Evolutionary conservation across 2,329 filamentous ascomycete species (phyloP), one percentile per base, ranked within the genome.

Genomic region (Ophiocordyceps camponoti-rufipedis): DNA sequence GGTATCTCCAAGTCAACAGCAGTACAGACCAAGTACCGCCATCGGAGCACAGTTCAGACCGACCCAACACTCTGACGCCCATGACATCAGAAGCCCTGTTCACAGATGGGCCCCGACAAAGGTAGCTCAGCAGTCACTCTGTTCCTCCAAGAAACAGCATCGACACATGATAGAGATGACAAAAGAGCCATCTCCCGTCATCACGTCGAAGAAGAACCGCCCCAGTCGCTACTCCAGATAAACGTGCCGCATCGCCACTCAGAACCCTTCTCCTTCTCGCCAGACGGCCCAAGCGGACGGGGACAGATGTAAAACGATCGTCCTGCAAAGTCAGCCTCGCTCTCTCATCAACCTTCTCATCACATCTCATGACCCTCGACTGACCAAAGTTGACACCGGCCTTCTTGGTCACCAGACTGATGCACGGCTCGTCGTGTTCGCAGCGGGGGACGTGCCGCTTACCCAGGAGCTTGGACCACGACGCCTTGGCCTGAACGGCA

Each of bases 221-320:
- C 71, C 74, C 74, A 77, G 50, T 77, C 73, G 45, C 72, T 75
- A 49, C 71, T 75, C 78, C 74, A 78, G 31, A 80, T 86, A 54
- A 95, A 95, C 0, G 86, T 94, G 2, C 73, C 69, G 60, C 89
- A 96, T 41, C 85, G 76, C 85, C 88, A 95, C 57, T 91, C 72
- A 0, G 86, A 87, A 2, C 80, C 82, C 48, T 70, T 82, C 61
- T 94, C 88, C 58, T 91, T 91, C 53, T 82, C 75, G 0, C 87
- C 91, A 23, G 80, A 84, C 1, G 87, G 87, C 0, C 87, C 89
- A 2, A 96, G 64, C 4, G 91, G 91, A 39, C 81, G 73, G 13
- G 70, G 58, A 49, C 77, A 81, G 47, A 78, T 73, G 58, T 74
- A 81, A 55, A 81, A 81, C 1, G 74, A 75, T 33, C 77, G 67